Conservation (phyloP, 2,329 filamentous ascomycete species). For the Cladobotryum mycophilum region DNA sequence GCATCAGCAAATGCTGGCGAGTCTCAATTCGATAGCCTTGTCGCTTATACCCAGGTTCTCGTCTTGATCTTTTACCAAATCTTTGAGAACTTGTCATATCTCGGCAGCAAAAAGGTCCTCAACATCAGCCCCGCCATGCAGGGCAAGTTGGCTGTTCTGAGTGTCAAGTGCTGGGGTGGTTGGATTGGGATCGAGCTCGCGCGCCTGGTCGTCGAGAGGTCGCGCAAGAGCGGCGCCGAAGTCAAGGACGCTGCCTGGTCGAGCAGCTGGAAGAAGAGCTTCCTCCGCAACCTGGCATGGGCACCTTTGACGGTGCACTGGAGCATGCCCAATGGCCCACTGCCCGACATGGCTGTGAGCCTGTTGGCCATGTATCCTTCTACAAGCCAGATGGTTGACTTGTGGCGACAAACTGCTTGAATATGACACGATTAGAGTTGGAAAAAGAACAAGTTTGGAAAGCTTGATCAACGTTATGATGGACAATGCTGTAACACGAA, state of each 20-base stretch:
- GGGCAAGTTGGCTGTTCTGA: constrained; percentile 60
- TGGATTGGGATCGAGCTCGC: constrained; percentile 73
- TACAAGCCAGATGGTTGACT: constrained; percentile 36
- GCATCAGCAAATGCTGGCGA: constrained; percentile 20
- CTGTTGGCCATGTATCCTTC: constrained; percentile 40
- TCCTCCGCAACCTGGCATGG: constrained; percentile 68
- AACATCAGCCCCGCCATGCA: constrained; percentile 50
- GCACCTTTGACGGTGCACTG: constrained; percentile 80
- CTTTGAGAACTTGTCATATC: constrained; percentile 77
- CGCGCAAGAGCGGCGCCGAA: constrained; percentile 31
- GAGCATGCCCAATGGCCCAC: constrained; percentile 56
- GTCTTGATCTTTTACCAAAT: constrained; percentile 66
- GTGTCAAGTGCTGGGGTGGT: constrained; percentile 71
- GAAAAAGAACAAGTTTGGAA: too few species aligned
- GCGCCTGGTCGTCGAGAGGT: constrained; percentile 48
- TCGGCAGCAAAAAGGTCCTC: constrained; percentile 67
- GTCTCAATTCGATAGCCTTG: constrained; percentile 33
- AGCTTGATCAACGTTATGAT: too few species aligned
- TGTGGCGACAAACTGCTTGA: constrained; percentile 37
- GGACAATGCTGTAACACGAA: too few species aligned
- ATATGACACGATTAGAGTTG: too few species aligned
- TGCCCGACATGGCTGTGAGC: constrained; percentile 37
- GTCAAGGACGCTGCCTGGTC: constrained; percentile 36
- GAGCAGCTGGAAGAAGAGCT: constrained; percentile 55
- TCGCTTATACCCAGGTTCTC: constrained; percentile 63